Base-by-base conservation (phyloP, 2,329 filamentous ascomycete species). In the Exophiala calicioides region DNA sequence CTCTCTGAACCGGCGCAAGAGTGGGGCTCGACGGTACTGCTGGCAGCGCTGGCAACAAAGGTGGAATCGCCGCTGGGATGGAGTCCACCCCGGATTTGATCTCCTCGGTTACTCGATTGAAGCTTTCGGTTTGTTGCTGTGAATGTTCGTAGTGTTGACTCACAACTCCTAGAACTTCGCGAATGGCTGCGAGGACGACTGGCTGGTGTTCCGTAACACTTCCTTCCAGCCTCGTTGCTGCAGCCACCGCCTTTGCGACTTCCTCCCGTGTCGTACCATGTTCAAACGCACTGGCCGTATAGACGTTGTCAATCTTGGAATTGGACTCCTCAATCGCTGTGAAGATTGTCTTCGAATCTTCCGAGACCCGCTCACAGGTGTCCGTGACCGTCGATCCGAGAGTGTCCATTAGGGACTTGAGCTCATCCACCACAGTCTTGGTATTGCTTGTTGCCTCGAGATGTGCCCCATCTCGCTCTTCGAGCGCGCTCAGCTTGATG, bases 101-200 rank as follows among this genome's bases (percentile, higher is more conserved):
- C 44, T 86, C 81, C 44, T 82, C 74, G 1, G 75, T 71, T 0
- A 84, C 78, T 33, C 79, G 77, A 66, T 90, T 88, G 12, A 89
- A 86, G 62, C 94, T 87, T 59, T 95, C 89, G 59, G 86, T 95
- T 63, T 97, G 90, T 63, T 94, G 81, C 67, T 90, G 89, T 10
- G 89, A 86, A 62, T 95, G 88, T 58, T 95, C 89, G 60, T 86
- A 95, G 64, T 97, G 90, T 63, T 94, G 81, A 18, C 82, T 85
- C 44, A 95, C 87, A 18, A 94, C 77, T 5, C 82, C 75, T 29
- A 94, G 76, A n/a, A 97, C 82, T 60, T 96, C 88, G 59, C 89
- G 86, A 56, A 98, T 81, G 0, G 87, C 81, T 42, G 91, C 84
- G 47, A 96, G 79, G 56, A 97, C 86, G 69, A 94, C 86, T 1